Evolutionary conservation across 2,329 filamentous ascomycete species (phyloP).

Genomic region (Aureobasidium sp.): DNA sequence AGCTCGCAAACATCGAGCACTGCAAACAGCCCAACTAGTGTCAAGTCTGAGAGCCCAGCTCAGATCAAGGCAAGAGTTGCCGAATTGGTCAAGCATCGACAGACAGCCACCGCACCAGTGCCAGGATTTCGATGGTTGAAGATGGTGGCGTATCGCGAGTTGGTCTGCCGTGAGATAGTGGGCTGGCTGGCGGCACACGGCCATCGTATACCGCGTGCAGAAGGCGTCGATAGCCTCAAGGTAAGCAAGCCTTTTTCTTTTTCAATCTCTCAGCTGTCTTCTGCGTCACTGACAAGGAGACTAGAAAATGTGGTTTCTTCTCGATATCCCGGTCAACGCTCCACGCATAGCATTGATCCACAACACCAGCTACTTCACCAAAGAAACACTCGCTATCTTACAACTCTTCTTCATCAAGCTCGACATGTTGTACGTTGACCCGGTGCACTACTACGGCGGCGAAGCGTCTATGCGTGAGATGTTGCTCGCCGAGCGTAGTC

Average conservation of each 20-base stretch:
- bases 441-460: constrained; percentile 46
- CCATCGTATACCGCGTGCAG: constrained; percentile 45
- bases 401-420: constrained; percentile 66
- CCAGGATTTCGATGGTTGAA: constrained; percentile 62
- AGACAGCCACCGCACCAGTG: constrained; percentile 30
- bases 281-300: no score
- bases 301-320: constrained; percentile 67
- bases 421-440: constrained; percentile 61
- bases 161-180: constrained; percentile 55
- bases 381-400: constrained; percentile 54
- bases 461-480: constrained; percentile 46
- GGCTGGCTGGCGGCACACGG: constrained; percentile 52
- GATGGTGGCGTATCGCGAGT: constrained; percentile 56
- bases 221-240: constrained; percentile 23
- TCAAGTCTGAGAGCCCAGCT: background rate
- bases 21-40: background rate
- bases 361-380: constrained; percentile 49
- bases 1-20: background rate
- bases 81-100: background rate
- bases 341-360: constrained; percentile 50
- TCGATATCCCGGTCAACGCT: constrained; percentile 56
- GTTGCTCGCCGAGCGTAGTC: constrained; percentile 34
- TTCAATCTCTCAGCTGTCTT: constrained; percentile 19
- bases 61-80: background rate
- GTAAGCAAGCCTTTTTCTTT: constrained; percentile 7